phyloP scores from a whole-genome alignment of 805 yeast genomes.

The Henningerozyma blattae region DNA sequence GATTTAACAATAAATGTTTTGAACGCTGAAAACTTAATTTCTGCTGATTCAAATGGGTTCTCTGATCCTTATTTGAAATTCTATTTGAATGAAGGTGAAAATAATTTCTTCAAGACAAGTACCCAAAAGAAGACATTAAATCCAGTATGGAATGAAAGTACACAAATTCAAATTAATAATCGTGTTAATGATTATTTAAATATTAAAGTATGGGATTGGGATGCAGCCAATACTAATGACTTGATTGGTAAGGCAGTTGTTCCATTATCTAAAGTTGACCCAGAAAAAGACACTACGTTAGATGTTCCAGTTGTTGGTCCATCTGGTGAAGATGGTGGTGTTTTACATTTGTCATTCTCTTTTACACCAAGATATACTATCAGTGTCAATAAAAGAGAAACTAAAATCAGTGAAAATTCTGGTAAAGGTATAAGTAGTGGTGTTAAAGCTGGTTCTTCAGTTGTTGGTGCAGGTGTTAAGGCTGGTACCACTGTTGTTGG shows the following conservation, averaged over 20 bases:
- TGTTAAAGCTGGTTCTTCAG: slow-evolving; percentile 30
- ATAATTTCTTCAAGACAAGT: slow-evolving; percentile 58
- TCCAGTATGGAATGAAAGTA: slow-evolving; percentile 80
- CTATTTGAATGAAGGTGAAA: slow-evolving; percentile 49
- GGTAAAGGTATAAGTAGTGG: slow-evolving; percentile 37
- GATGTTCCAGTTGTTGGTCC: slow-evolving; percentile 34
- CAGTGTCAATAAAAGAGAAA: slow-evolving; percentile 27
- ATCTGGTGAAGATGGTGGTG: slow-evolving; percentile 42
- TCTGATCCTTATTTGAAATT: slow-evolving; percentile 84
- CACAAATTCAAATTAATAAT: slow-evolving; percentile 43
- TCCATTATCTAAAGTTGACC: slow-evolving; percentile 44
- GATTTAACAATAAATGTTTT: slow-evolving; percentile 46
- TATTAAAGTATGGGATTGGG: slow-evolving; percentile 77
- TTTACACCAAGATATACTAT: slow-evolving; percentile 66
- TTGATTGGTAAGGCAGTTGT: slow-evolving; percentile 54
- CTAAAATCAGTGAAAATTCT: slow-evolving; percentile 36
- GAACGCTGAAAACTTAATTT: slow-evolving; percentile 54
- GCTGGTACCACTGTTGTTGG: slow-evolving; percentile 32
- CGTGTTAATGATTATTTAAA: slow-evolving; percentile 47
- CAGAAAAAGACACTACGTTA: slow-evolving; percentile 31
- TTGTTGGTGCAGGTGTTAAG: slow-evolving; percentile 32
- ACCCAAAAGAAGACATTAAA: slow-evolving; percentile 75
- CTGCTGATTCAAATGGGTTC: slow-evolving; percentile 87
- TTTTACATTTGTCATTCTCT: slow-evolving; percentile 40
- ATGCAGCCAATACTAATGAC: slow-evolving; percentile 82